Base-by-base conservation (phyloP, 1,284 basidiomycete genomes). In the Austroboletus rostrupii region DNA sequence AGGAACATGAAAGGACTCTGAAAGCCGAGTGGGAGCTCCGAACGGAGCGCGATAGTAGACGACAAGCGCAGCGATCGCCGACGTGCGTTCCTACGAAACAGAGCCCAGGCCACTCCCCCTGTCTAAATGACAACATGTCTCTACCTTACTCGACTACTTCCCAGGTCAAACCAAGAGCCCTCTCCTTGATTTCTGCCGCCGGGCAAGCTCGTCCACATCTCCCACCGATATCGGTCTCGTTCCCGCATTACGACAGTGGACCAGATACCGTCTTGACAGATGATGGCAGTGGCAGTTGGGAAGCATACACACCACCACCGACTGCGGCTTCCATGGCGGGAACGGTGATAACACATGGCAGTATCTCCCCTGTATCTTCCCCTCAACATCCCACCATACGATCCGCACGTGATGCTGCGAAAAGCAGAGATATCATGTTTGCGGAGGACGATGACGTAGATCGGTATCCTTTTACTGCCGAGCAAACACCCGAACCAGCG, bases 1-100 rank as follows among this genome's bases (percentile, higher is more conserved):
- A 83, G 49, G 88, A 90, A 60, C 75, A 84, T 38, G 79, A 81
- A 58, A 78, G 80, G 53, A 80, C 78, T 0, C 70, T 90, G 42
- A 73, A 73, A 49, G 72, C 78, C 59, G 74, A 86, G 31, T 87
- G 85, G 83, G 77, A 83, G 48, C 75, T 71, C 45, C 73, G 73
- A 33, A 58, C 67, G 41, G 50, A 55, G 45, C 60, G 66, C 32
- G 59, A 69, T 38, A 32, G 43, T 45, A 29, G 51, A 14, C 50
- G 53, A 7, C 62, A 41, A 6, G 47, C 33, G n/a, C 65, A 50
- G 19, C 68, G 67, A 13, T 68, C 72, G 3, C 61, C 54, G 3
- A 44, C 29, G 10, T 29, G 52, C 17, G 53, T 61, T 42, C 55
- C 50, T 23, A 28, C 57, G 19, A 68, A 65, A 44, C 58, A 64